These are phyloP conservation scores for Mycena albidolilacea DNA, from an alignment of 768 basidiomycete genomes.

Conservation along the genomic window DNA sequence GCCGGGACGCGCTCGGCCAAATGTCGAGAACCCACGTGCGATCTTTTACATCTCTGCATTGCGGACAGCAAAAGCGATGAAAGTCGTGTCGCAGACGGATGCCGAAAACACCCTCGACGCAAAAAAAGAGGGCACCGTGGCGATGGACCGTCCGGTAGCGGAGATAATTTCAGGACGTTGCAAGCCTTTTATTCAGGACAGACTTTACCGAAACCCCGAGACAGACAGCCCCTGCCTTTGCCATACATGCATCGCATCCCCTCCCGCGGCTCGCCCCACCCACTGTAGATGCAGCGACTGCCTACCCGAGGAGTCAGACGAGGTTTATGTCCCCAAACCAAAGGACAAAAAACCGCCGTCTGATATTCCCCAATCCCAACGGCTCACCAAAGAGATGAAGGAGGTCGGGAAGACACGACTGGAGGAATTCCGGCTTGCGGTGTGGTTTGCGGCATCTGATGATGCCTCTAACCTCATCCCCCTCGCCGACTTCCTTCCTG, in stretches of 20 bases:
- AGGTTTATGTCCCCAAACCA: background rate
- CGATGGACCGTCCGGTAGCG: background rate
- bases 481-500: constrained; percentile 14
- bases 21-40: background rate
- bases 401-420: background rate
- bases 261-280: background rate
- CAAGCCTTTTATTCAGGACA: constrained; percentile 8
- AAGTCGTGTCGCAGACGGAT: background rate
- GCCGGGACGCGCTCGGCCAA: constrained; percentile 5
- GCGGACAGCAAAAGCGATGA: background rate
- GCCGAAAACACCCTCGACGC: constrained; percentile 5
- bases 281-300: constrained; percentile 20
- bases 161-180: background rate
- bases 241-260: background rate
- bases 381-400: constrained; percentile 23
- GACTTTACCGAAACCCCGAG: background rate
- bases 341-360: constrained; percentile 10
- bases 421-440: constrained; percentile 3
- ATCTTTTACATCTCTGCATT: constrained; percentile 18
- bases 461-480: background rate
- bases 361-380: constrained; percentile 1
- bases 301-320: background rate
- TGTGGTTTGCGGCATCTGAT: constrained; percentile 14
- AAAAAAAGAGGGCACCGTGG: background rate
- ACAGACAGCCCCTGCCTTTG: background rate